These are phyloP conservation scores for Boletus coccyginus DNA, from an alignment of 768 basidiomycete genomes.

Conservation along the genomic window DNA sequence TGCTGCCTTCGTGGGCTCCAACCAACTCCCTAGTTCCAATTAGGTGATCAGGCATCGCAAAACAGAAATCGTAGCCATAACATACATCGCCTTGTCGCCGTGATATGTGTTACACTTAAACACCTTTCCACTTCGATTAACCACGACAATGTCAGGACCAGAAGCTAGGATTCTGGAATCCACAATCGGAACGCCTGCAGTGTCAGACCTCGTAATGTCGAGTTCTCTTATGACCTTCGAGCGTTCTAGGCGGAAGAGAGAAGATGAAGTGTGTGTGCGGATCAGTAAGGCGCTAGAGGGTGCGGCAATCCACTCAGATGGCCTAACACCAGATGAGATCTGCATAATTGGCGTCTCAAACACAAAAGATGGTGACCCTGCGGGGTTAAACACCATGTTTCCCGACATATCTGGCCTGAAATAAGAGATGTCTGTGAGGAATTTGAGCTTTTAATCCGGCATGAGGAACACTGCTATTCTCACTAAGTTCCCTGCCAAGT, in stretches of 20 bases:
- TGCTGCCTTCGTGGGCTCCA: constrained; percentile 2
- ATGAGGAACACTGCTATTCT: constrained; percentile 18
- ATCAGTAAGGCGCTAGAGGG: constrained; percentile 31
- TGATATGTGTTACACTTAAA: constrained; percentile 43
- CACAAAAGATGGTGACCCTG: constrained; percentile 39
- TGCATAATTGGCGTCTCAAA: constrained; percentile 74
- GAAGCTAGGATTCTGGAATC: constrained; percentile 45
- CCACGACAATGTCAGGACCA: constrained; percentile 37
- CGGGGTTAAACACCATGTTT: constrained; percentile 29
- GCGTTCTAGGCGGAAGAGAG: constrained; percentile 34
- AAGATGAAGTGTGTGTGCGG: constrained; percentile 47
- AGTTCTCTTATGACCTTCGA: constrained; percentile 33
- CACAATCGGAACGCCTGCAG: constrained; percentile 39
- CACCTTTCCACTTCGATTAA: constrained; percentile 52
- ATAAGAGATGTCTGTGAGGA: constrained; percentile 47
- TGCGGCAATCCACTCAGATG: constrained; percentile 12
- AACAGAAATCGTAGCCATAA: not conserved
- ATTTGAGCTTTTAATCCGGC: constrained; percentile 2
- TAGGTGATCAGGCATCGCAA: not conserved
- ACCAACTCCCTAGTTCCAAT: constrained; percentile 21
- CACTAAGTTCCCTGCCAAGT: constrained; percentile 58
- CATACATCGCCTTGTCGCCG: constrained; percentile 43
- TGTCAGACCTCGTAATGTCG: constrained; percentile 39
- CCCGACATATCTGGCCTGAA: constrained; percentile 24
- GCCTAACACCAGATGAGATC: constrained; percentile 38